Percentiles rank a stretch among this genome's conserved stretches.
Evolutionary conservation across 2,329 filamentous ascomycete genomes (phyloP).

Genomic region (Cytospora paraplurivora): DNA sequence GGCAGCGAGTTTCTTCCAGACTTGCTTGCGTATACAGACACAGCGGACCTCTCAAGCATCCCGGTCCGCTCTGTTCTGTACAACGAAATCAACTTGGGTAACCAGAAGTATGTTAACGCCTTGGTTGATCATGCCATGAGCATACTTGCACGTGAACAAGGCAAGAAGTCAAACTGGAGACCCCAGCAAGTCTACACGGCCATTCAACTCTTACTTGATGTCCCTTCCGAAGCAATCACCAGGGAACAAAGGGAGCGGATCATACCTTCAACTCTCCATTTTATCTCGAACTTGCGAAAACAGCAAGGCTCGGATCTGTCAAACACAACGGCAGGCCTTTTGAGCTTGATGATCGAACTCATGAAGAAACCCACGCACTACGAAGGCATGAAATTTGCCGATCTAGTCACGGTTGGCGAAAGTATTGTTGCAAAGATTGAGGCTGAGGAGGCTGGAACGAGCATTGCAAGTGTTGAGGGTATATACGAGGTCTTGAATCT

Average conservation of each 20-base stretch:
- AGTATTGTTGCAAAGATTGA: constrained; percentile 18
- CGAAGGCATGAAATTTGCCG: constrained; percentile 46
- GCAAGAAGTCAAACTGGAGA: constrained; percentile 4
- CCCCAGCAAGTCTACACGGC: constrained; percentile 9
- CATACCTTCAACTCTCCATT: constrained; percentile 40
- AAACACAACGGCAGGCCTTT: constrained; percentile 38
- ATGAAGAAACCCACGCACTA: constrained; percentile 56
- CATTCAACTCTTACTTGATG: constrained; percentile 34
- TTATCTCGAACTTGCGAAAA: constrained; percentile 33
- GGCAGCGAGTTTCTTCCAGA: constrained; percentile 18
- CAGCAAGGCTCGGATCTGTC: constrained; percentile 9
- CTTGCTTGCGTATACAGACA: constrained; percentile 11
- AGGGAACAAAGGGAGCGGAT: constrained; percentile 48
- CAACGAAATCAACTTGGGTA: constrained; percentile 26
- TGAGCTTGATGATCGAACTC: constrained; percentile 52
- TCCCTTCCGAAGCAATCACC: constrained; percentile 44
- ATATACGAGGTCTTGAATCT: constrained; percentile 21
- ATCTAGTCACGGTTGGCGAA: constrained; percentile 39
- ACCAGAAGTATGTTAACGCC: constrained; percentile 23
- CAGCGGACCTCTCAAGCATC: background rate
- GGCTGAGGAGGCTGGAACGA: background rate
- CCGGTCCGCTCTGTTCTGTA: constrained; percentile 8
- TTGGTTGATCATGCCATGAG: constrained; percentile 22
- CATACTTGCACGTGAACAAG: constrained; percentile 13
- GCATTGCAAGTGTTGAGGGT: background rate